Percentiles rank a stretch among this genome's conserved stretches.
phyloP scores from a whole-genome alignment of 306 rosid genomes.

The Inga leiocalycina region DNA sequence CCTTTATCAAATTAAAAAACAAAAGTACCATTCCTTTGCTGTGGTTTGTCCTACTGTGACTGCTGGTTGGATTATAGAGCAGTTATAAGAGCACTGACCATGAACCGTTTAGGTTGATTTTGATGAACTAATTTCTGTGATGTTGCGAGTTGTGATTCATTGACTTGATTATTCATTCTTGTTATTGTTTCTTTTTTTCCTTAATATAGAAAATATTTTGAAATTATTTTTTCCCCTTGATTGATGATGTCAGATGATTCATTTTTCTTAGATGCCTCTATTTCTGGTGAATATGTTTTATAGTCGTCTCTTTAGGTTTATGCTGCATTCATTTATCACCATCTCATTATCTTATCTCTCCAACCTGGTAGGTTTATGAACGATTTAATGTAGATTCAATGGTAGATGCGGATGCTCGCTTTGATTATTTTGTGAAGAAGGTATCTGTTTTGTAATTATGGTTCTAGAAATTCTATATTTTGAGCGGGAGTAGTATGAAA shows the following conservation, averaged over 20 bases:
- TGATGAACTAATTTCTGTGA: not conserved
- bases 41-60: not conserved
- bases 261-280: constrained; percentile 4
- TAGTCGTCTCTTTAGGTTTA: constrained; percentile 14
- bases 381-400: constrained; percentile 67
- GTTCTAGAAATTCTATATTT: constrained; percentile 10
- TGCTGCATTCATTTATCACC: constrained; percentile 5
- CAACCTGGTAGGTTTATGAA: constrained; percentile 66
- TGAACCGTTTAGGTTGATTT: not conserved
- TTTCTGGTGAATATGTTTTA: constrained; percentile 21
- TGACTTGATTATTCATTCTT: constrained; percentile 16
- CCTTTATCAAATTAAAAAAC: too few species aligned
- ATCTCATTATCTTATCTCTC: constrained; percentile 31
- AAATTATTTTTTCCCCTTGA: not conserved
- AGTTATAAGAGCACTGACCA: not conserved
- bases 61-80: not conserved
- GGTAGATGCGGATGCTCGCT: constrained; percentile 77
- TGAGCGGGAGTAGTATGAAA: constrained; percentile 12
- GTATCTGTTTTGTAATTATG: constrained; percentile 42
- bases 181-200: constrained; percentile 24
- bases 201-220: not conserved
- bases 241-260: constrained; percentile 2
- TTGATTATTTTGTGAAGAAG: constrained; percentile 79
- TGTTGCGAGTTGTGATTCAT: constrained; percentile 17
- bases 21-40: not conserved